phyloP scores from a whole-genome alignment of 2,329 filamentous ascomycete genomes.

The Aspergillus brasiliensis region DNA sequence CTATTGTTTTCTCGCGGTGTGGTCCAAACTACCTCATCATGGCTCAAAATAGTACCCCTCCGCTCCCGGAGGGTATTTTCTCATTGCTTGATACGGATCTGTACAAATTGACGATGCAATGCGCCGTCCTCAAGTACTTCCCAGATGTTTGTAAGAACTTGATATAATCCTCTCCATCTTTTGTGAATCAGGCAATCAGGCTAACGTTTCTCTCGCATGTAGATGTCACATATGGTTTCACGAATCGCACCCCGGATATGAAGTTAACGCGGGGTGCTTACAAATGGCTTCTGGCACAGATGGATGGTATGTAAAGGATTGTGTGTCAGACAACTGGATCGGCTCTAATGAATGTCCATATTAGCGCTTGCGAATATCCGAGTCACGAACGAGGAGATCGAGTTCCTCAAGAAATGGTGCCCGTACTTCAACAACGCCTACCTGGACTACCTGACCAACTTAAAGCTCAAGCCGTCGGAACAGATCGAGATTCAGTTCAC shows the following conservation, averaged over 20 bases:
- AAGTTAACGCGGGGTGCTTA: constrained; percentile 82
- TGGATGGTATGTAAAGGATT: constrained; percentile 62
- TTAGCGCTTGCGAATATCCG: constrained; percentile 79
- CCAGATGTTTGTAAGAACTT: constrained; percentile 58
- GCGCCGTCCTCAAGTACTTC: constrained; percentile 90
- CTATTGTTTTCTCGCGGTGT: background rate
- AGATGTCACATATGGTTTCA: constrained; percentile 88
- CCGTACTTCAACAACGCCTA: constrained; percentile 78
- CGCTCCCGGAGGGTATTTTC: constrained; percentile 68
- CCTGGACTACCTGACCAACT: constrained; percentile 76
- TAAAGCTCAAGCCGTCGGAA: constrained; percentile 76
- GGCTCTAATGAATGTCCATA: background rate
- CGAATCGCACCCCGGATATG: constrained; percentile 93
- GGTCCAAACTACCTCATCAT: constrained; percentile 20
- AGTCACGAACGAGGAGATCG: constrained; percentile 75
- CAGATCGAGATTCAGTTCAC: constrained; percentile 74
- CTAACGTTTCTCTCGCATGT: constrained; percentile 9
- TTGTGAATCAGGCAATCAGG: too few relatives aligned
- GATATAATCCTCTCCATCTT: too few relatives aligned
- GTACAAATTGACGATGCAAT: constrained; percentile 99
- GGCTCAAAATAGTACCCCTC: constrained; percentile 29
- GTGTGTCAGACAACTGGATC: background rate
- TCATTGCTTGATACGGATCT: constrained; percentile 82
- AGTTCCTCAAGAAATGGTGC: constrained; percentile 77
- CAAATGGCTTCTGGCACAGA: constrained; percentile 80